Percentiles rank a stretch among this genome's conserved stretches.
These are phyloP conservation scores for Aristolochia contorta DNA, from an alignment of 164 flowering plant genomes.

Conservation along the genomic window DNA sequence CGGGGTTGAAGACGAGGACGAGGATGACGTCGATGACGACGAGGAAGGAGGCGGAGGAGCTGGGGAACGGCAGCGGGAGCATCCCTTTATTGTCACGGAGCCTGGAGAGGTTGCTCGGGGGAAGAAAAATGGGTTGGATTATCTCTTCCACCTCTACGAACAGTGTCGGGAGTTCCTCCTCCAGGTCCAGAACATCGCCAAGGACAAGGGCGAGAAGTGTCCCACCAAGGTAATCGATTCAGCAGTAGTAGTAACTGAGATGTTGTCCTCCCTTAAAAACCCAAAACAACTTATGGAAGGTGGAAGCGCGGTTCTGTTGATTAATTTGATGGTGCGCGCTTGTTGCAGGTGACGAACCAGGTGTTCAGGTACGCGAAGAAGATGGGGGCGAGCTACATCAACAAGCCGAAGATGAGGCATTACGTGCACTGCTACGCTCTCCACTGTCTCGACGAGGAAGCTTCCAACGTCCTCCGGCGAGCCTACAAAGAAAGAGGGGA, in stretches of 20 bases:
- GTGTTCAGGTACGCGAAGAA: constrained; percentile 88
- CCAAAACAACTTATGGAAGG: no score
- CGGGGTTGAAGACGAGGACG: constrained; percentile 1
- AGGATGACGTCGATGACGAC: constrained; percentile 6
- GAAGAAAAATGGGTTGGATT: constrained; percentile 95
- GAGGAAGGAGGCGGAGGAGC: constrained; percentile 14
- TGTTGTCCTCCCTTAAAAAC: no score
- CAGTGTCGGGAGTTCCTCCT: constrained; percentile 83
- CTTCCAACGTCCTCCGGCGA: constrained; percentile 63
- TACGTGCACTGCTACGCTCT: constrained; percentile 95
- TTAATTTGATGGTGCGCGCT: no score
- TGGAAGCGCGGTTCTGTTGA: no score
- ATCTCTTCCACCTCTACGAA: constrained; percentile 89
- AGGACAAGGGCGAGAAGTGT: constrained; percentile 89
- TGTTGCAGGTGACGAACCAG: constrained; percentile 87
- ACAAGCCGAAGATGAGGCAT: constrained; percentile 99
- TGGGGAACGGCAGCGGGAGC: constrained; percentile 78
- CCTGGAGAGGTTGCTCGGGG: constrained; percentile 98
- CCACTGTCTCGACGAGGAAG: constrained; percentile 80
- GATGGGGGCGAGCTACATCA: constrained; percentile 90
- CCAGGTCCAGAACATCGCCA: constrained; percentile 83
- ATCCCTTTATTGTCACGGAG: constrained; percentile 93
- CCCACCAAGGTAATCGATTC: constrained; percentile 76
- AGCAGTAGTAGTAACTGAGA: no score
- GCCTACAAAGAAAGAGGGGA: constrained; percentile 82